phyloP scores from a whole-genome alignment of 257 asterid species.

The Phtheirospermum japonicum region DNA sequence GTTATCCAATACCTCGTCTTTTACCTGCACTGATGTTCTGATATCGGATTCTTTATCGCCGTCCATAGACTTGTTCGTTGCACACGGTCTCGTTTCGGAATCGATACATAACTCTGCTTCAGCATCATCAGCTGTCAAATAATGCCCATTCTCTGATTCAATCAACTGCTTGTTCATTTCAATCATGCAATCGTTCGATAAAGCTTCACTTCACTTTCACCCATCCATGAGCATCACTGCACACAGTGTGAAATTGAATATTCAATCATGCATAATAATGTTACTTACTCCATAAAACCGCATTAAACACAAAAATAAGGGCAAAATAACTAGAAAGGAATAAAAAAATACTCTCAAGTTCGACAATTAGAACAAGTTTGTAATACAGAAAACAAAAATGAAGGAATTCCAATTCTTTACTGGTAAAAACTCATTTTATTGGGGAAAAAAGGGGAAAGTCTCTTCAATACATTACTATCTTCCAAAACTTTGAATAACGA shows the following conservation, averaged over 20 bases:
- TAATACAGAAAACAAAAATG: background rate
- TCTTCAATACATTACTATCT: constrained; percentile 24
- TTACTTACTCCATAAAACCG: background rate
- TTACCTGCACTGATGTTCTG: constrained; percentile 22
- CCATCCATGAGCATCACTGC: constrained; percentile 37
- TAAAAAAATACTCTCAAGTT: background rate
- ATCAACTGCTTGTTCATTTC: constrained; percentile 35
- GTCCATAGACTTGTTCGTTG: constrained; percentile 23
- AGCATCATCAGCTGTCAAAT: constrained; percentile 28
- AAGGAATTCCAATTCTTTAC: background rate
- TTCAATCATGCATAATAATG: background rate
- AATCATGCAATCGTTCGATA: constrained; percentile 35
- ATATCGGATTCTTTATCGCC: constrained; percentile 5
- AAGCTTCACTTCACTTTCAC: constrained; percentile 37
- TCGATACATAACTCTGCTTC: constrained; percentile 37
- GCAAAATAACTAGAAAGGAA: too few relatives aligned
- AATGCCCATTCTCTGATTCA: constrained; percentile 36
- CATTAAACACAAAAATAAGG: constrained; percentile 21
- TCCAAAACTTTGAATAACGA: constrained; percentile 24
- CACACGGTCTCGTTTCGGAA: constrained; percentile 28
- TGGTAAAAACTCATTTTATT: too few relatives aligned
- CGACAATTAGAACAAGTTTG: background rate
- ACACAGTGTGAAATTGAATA: constrained; percentile 20
- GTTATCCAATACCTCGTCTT: constrained; percentile 25
- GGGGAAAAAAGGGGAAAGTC: background rate